Evolutionary conservation across 2,329 filamentous ascomycete genomes (phyloP), one percentile per base, ranked within the genome.

Genomic region (Metarhizium anisopliae): DNA sequence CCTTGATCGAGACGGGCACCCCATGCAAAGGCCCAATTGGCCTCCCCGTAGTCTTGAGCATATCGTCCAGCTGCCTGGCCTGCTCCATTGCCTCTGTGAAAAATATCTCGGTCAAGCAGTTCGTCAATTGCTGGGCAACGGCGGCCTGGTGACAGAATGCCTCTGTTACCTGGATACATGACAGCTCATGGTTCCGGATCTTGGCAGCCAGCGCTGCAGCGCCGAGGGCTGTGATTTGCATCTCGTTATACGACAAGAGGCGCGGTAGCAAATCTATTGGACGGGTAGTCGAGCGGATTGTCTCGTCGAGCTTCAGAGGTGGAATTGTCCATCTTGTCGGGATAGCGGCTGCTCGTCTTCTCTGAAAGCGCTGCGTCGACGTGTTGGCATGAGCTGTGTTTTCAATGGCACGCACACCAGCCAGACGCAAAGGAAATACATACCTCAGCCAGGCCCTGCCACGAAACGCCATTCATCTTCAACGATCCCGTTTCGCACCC

Each of bases 11-110:
- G n/a, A 84, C 71, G 0, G 81, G 81, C 0, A 84, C 69, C 2
- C 84, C 85, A 66, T 87, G 84, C 3, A 88, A 71, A 4, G 83
- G 81, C 10, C 60, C 60, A 4, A 60, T 50, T 2, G 57, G 49
- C 30, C 42, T 52, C 4, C 59, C 57, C 3, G 55, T 59, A 2
- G 38, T n/a, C 35, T 47, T 50, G 16, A 59, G 53, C 1, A 55
- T 5, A 2, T 69, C 62, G 64, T 84, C 81, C 2, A 82, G 66
- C 7, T 66, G 52, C 36, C 66, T 64, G 0, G 80, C 80, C 4
- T 68, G 66, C 2, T 64, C 56, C 3, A 82, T 64, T 0, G 78
- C 80, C 29, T 72, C 65, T 1, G 72, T 65, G 60, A 82, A 80
- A 57, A 80, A 74, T 2, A 81, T 72, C 57, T 81, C 78, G 1